A percentile compares a stretch with the other conserved stretches of the same genome.
Evolutionary conservation across 2,329 filamentous ascomycete species (phyloP).

Genomic region (Ophiocordyceps camponoti-saundersi): DNA sequence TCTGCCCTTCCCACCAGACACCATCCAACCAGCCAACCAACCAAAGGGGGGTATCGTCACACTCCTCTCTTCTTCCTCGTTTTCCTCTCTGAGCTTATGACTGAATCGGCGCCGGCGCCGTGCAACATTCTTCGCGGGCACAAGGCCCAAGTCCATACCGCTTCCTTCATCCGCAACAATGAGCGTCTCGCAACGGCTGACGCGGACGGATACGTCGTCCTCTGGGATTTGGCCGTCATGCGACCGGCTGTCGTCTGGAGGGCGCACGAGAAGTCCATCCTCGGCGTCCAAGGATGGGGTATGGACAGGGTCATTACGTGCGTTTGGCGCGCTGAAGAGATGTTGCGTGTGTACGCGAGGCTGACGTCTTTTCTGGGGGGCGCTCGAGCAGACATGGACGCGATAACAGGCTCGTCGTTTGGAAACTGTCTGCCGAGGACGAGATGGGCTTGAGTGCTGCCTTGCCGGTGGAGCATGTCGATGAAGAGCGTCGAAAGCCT

Average conservation of each 20-base stretch:
- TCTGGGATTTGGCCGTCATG: conserved; percentile 75
- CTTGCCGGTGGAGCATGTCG: conserved; percentile 51
- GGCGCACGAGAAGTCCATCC: conserved; percentile 61
- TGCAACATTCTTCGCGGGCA: conserved; percentile 70
- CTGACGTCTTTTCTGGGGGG: background rate
- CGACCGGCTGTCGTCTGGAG: conserved; percentile 73
- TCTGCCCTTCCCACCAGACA: no score
- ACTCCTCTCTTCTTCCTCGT: background rate
- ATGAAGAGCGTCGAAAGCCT: conserved; percentile 40
- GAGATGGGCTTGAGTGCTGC: conserved; percentile 48
- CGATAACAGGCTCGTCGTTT: conserved; percentile 73
- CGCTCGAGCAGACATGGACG: conserved; percentile 59
- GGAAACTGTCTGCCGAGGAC: conserved; percentile 49
- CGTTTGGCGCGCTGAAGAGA: conserved; percentile 10
- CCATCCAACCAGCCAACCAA: no score
- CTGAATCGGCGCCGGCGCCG: conserved; percentile 18
- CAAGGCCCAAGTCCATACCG: conserved; percentile 58
- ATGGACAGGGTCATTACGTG: conserved; percentile 69
- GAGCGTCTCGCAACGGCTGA: conserved; percentile 70
- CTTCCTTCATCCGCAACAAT: conserved; percentile 58
- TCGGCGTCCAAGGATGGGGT: conserved; percentile 58
- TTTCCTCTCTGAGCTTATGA: conserved; percentile 8
- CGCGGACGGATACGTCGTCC: conserved; percentile 71
- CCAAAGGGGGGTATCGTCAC: no score
- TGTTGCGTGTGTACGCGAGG: background rate